These are phyloP conservation scores for Boletus tomentosulus DNA, from an alignment of 768 basidiomycete genomes.

Conservation along the genomic window DNA sequence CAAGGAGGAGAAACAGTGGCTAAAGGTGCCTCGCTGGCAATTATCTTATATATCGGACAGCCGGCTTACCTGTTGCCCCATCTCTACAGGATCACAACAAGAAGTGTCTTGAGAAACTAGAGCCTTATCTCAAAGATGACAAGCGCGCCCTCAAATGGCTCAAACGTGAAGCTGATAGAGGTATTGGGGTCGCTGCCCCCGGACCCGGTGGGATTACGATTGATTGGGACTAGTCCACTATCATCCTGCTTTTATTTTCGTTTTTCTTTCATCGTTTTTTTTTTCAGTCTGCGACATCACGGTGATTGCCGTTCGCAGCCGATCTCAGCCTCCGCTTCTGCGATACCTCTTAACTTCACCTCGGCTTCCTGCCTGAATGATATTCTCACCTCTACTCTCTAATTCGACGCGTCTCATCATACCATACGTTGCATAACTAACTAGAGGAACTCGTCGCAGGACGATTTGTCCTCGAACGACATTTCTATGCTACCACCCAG, in stretches of 20 bases:
- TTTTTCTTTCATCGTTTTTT: not conserved
- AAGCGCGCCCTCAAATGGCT: constrained; percentile 81
- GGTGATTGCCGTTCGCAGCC: not conserved
- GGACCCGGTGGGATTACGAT: constrained; percentile 70
- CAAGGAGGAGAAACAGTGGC: constrained; percentile 83
- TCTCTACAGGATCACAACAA: constrained; percentile 72
- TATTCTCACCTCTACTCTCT: constrained; percentile 5
- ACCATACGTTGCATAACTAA: constrained; percentile 24
- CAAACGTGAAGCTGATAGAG: constrained; percentile 68
- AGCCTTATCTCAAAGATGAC: constrained; percentile 68
- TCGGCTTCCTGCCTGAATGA: constrained; percentile 3
- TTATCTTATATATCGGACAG: not conserved
- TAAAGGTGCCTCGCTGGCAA: constrained; percentile 51
- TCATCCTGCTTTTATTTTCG: not conserved
- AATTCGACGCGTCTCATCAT: constrained; percentile 18
- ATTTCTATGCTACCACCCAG: constrained; percentile 12
- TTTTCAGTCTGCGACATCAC: not conserved
- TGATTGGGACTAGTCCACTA: constrained; percentile 61
- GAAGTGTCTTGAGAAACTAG: constrained; percentile 59
- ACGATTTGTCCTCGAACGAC: constrained; percentile 9
- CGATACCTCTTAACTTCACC: constrained; percentile 20
- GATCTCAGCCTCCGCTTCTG: constrained; percentile 7
- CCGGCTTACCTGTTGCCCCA: constrained; percentile 7
- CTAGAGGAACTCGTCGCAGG: constrained; percentile 21
- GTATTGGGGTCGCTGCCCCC: constrained; percentile 63